A percentile compares a stretch with the other conserved stretches of the same genome.
These are phyloP conservation scores for Cutaneotrichosporon cavernicola DNA, from an alignment of 1,284 basidiomycete species.

Conservation along the genomic window DNA sequence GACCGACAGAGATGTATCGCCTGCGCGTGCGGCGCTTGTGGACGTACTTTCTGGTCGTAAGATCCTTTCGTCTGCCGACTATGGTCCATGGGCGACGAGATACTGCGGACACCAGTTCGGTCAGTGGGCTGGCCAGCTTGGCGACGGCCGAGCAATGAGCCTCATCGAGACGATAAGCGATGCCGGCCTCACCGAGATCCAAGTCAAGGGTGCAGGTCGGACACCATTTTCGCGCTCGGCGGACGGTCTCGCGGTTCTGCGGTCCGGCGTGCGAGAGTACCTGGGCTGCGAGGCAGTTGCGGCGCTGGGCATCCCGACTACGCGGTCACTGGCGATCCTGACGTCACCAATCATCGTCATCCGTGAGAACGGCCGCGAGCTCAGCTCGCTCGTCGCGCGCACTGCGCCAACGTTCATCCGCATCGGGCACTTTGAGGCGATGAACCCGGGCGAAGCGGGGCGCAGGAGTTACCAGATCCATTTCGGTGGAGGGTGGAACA, in stretches of 20 bases:
- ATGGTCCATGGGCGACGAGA: conserved; percentile 82
- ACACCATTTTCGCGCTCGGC: conserved; percentile 90
- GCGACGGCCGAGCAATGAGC: conserved; percentile 89
- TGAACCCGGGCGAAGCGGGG: conserved; percentile 64
- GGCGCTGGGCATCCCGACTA: conserved; percentile 82
- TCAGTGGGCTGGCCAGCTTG: conserved; percentile 90
- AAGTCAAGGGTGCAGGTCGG: conserved; percentile 89
- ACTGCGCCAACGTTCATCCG: conserved; percentile 87
- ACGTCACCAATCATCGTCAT: conserved; percentile 69
- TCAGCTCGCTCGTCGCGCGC: conserved; percentile 76
- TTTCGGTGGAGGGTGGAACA: conserved; percentile 54
- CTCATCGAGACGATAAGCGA: conserved; percentile 72
- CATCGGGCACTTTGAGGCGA: conserved; percentile 85
- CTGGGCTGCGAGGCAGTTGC: conserved; percentile 86
- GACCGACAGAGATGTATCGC: conserved; percentile 24
- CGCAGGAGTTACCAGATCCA: conserved; percentile 60
- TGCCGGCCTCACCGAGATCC: conserved; percentile 70
- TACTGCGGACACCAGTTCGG: conserved; percentile 92
- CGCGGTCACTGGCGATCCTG: conserved; percentile 78
- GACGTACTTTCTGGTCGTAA: conserved; percentile 77
- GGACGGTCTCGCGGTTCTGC: conserved; percentile 88
- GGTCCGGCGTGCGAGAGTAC: conserved; percentile 89
- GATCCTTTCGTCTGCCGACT: conserved; percentile 62
- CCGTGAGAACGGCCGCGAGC: conserved; percentile 72
- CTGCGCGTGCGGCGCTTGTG: conserved; percentile 66